Evolutionary conservation across 805 yeast species (phyloP), one percentile per base, ranked within the genome.

Genomic region (Tetrapisispora phaffii): DNA sequence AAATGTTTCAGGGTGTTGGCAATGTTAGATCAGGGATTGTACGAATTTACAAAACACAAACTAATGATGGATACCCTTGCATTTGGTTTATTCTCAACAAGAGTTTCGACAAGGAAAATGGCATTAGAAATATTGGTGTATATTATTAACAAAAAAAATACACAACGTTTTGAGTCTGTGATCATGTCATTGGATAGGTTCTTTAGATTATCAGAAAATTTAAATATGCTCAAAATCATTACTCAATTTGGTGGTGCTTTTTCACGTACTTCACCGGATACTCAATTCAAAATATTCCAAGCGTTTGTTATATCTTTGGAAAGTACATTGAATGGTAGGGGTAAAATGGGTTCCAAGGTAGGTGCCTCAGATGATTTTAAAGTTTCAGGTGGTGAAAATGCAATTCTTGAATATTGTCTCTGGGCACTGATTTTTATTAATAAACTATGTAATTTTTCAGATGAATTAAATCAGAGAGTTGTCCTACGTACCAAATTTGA

Each of bases 361-460:
- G 97, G 97, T 1, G 95, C 96, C 0, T 81, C 86, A 47, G 93
- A 82, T 9, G 97, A 90, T 52, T 73, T 79, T 44, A 80, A 78
- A 47, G 55, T 60, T 5, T 45, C 57, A 3, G 66, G 65, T 22
- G 72, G 72, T 13, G 69, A 74, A 28, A 72, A 72, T 41, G 73
- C 65, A 4, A 59, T 63, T 19, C 40, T 63, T 20, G 68, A 64
- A 47, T 64, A 64, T 47, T 57, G 61, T 20, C 56, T 53, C 29
- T 57, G 60, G 52, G 52, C 65, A 3, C 51, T 63, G 53, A 50
- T 64, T 8, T 54, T 63, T 34, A 52, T 64, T 17, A 62, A 63
- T 45, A 58, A 54, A 33, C 48, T 64, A 12, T 62, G 67, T 38
- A 48, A 46, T 19, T 52, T 54, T 7, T 56, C 66, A 12, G 50